Evolutionary conservation across 805 yeast species (phyloP), one percentile per base, ranked within the genome.

Genomic region (Myxozyma melibiosi): DNA sequence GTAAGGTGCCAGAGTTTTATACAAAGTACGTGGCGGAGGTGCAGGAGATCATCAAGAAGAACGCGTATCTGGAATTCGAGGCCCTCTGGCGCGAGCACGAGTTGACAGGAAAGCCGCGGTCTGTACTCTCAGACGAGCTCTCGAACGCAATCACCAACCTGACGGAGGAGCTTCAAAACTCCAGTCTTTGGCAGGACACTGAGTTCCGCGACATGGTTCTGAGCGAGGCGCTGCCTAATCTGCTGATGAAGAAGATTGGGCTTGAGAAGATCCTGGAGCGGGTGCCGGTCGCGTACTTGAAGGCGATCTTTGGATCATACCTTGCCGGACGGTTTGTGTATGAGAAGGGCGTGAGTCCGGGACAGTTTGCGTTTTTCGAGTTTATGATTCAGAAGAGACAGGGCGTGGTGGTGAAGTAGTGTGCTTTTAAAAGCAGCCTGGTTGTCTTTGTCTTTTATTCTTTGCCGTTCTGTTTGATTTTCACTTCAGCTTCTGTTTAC

Each of bases 221-320:
- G 65, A 68, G 78, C 24, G 86, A 85, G 65, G 87, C 96, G 3
- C 82, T 92, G 58, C 98, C 99, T 50, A 76, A 80, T 45, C 74
- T 86, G 63, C 81, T 92, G 65, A 77, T 86, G 51, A 72, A 80
- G 39, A 79, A 83, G 67, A 77, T 84, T 41, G 79, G 84, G 6
- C 80, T 89, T 55, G 86, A 84, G 8, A 74, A 76, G 55, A 84
- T 92, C 39, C 76, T 92, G 66, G 67, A 75, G 43, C 83, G 94
- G 67, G 94, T 92, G 37, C 99, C 99, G 18, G 88, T 80, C 56
- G 81, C 95, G 51, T 94, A 92, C 71, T 78, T 92, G 70, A 85
- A 84, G 69, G 96, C 97, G 2, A 82, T 92, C 65, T 88, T 92
- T 69, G 95, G 96, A 43, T 86, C 94, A 34, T 85, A 83, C 68